Evolutionary conservation across 306 rosid species (phyloP), one percentile per base, ranked within the genome.

Genomic region (Gleditsia sinensis): DNA sequence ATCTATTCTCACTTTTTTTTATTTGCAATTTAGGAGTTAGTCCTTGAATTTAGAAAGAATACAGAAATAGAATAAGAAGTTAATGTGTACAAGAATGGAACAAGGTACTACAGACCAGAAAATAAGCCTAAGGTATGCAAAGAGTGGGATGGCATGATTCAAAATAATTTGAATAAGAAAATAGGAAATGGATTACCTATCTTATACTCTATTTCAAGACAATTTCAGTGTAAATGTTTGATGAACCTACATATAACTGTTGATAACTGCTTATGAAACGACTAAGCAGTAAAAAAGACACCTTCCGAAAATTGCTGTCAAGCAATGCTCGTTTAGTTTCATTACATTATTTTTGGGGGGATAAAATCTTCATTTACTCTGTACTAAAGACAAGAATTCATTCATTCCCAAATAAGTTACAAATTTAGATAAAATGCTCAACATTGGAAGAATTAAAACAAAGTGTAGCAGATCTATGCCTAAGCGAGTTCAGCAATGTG

Each of bases 401-500:
- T 33, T 21, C 51, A 59, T 36, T 67, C 19, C 1, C 40, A 72
- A 33, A 71, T n/a, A 25, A 54, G 27, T 11, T 14, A 75, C 46
- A 53, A 24, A 71, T 46, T 9, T n/a, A 3, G 37, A 53, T 36
- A 66, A 14, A 48, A 42, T 4, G 40, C 20, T 27, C 42, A 53
- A 72, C 53, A 68, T 42, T 50, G 25, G 40, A 82, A 78, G 69
- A 72, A 84, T 59, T 43, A 63, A 78, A 71, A 72, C 54, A 81
- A 73, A 83, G 83, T 77, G 79, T 76, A 85, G 80, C 90, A 76
- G 90, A 87, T 79, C 83, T 80, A 87, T 91, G 86, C 93, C 93
- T 85, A 89, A 86, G 76, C 85, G 88, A 89, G 75, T 82, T 86
- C 86, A 86, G 89, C 90, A 80, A 83, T 84, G 87, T 88, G 90